Evolutionary conservation across 2,329 filamentous ascomycete species (phyloP).

Genomic region (Fusarium pseudograminearum): DNA sequence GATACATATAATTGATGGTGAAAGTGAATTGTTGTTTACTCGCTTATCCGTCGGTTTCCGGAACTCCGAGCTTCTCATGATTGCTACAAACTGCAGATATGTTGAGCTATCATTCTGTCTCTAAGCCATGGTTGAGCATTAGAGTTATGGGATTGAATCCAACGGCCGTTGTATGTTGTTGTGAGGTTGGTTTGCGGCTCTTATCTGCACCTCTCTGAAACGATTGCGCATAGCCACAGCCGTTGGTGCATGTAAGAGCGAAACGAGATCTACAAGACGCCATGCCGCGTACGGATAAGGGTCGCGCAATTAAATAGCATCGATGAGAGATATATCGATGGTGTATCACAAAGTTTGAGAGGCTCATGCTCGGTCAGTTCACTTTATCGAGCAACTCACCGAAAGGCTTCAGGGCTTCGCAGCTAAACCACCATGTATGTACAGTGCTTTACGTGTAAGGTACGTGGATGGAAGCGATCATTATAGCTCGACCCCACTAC

Average conservation of each 20-base stretch:
- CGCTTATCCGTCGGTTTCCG: constrained; percentile 44
- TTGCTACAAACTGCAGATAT: constrained; percentile 15
- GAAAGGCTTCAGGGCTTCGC: constrained; percentile 27
- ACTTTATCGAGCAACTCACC: constrained; percentile 24
- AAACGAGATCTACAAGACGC: constrained; percentile 34
- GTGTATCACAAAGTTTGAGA: constrained; percentile 24
- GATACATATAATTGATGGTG: constrained; percentile 34
- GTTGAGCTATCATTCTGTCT: constrained; percentile 33
- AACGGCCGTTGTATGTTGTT: constrained; percentile 17
- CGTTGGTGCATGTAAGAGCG: constrained; percentile 40
- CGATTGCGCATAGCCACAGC: constrained; percentile 31
- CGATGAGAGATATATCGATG: constrained; percentile 11
- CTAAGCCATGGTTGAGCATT: constrained; percentile 24
- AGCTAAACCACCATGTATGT: constrained; percentile 1
- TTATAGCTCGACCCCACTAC: constrained; percentile 37
- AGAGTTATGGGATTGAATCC: constrained; percentile 22
- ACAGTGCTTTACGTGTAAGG: constrained; percentile 34
- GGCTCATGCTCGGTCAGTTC: constrained; percentile 19
- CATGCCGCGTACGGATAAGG: constrained; percentile 41
- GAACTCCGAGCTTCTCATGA: constrained; percentile 25
- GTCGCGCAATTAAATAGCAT: constrained; percentile 8
- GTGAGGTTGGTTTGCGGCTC: constrained; percentile 38
- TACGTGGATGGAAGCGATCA: constrained; percentile 17
- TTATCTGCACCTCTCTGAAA: constrained; percentile 28
- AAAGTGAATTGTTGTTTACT: constrained; percentile 21